phyloP scores from a whole-genome alignment of 192 early-diverging fungal genomes.

The Mortierella alpina region DNA sequence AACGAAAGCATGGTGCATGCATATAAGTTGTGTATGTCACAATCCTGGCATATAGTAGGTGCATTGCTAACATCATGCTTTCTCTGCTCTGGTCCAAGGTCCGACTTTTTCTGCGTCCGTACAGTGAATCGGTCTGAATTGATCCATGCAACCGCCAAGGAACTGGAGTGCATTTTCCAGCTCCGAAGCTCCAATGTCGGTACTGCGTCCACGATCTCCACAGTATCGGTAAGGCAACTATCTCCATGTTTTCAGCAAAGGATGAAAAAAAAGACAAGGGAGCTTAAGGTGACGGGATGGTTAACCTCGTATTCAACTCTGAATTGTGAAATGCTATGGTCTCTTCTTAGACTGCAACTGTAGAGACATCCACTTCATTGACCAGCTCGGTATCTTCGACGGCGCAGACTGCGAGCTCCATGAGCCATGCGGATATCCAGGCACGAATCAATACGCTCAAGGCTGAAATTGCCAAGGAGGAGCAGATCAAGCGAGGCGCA shows the following conservation, averaged over 20 bases:
- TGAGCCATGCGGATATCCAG: conserved; percentile 27
- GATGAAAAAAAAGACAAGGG: not conserved
- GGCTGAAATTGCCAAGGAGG: conserved; percentile 44
- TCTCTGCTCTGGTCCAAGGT: conserved; percentile 6
- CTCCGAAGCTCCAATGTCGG: conserved; percentile 48
- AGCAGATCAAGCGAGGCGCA: conserved; percentile 51
- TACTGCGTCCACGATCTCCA: conserved; percentile 22
- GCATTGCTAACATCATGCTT: no score
- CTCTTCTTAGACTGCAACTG: conserved; percentile 24
- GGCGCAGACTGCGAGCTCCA: not conserved
- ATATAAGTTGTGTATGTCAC: no score
- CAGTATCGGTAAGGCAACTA: conserved; percentile 39
- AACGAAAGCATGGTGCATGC: not conserved
- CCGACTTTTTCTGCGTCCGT: conserved; percentile 49
- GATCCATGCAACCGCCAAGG: conserved; percentile 44
- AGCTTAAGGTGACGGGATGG: not conserved
- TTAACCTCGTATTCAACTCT: not conserved
- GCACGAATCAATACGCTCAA: conserved; percentile 31
- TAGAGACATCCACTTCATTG: conserved; percentile 19
- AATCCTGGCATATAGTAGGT: no score
- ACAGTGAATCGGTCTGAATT: conserved; percentile 49
- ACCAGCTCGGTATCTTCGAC: not conserved
- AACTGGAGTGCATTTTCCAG: conserved; percentile 53
- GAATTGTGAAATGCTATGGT: not conserved
- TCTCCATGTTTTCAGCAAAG: not conserved